Evolutionary conservation across 164 flowering plant species (phyloP).

Genomic region (Liriodendron chinense): DNA sequence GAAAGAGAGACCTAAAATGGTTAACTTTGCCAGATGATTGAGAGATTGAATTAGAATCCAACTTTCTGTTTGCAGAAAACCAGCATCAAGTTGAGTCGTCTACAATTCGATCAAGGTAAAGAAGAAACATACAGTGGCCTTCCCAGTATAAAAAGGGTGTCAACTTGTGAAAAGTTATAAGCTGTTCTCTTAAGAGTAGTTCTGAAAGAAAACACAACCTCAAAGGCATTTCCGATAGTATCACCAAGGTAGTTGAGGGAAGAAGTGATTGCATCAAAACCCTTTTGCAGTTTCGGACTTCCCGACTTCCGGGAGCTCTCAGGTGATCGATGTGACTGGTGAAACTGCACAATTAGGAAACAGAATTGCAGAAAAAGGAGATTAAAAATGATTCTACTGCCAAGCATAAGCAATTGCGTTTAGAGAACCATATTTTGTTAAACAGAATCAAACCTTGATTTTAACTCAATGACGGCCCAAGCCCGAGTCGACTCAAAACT

Average conservation of each 20-base stretch:
- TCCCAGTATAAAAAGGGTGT: neutral
- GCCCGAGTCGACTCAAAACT: neutral
- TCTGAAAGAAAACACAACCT: slow-evolving; percentile 41
- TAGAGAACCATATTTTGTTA: too few relatives aligned
- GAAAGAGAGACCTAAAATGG: neutral
- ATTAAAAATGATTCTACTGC: neutral
- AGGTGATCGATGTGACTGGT: slow-evolving; percentile 33
- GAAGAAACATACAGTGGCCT: neutral
- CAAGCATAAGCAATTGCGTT: neutral
- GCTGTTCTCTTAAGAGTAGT: neutral
- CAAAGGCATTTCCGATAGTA: slow-evolving; percentile 76
- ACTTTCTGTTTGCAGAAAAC: neutral
- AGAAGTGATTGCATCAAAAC: slow-evolving; percentile 64
- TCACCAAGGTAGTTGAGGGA: slow-evolving; percentile 81
- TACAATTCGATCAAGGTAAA: neutral
- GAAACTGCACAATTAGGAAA: slow-evolving; percentile 29
- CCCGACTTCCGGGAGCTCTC: slow-evolving; percentile 47
- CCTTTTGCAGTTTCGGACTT: slow-evolving; percentile 60
- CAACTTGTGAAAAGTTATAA: neutral
- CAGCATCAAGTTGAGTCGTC: neutral
- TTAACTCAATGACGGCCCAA: neutral
- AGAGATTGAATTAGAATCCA: neutral
- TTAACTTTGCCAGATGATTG: too few relatives aligned
- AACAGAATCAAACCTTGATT: neutral
- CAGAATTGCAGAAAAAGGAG: neutral